Evolutionary conservation across 192 early-diverging fungal species (phyloP), one percentile per base, ranked within the genome.

Genomic region (Backusella liffmaniae): DNA sequence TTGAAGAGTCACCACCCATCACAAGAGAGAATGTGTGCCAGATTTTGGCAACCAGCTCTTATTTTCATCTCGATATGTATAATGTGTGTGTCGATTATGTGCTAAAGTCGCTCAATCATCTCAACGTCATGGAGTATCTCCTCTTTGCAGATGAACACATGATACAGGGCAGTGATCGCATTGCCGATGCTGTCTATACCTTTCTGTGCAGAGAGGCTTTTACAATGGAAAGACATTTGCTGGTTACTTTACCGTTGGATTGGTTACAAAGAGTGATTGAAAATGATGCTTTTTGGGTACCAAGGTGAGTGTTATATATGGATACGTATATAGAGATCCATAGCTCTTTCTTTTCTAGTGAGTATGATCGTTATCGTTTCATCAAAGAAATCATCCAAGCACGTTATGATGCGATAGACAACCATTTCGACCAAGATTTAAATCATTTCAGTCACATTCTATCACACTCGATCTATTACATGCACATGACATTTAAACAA

Each of bases 241-340:
- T 90, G 73, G 82, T 78, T 26, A 39, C 37, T 16, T 44, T 88
- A 10, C 84, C 87, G 1, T 39, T 69, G 2, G 62, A 72, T 30
- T 90, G 88, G 88, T 13, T 90, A 13, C 62, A 83, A 37, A 80
- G 39, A 9, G 67, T 90, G 2, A 36, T 90, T 32, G 83, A 82
- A 3, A 84, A 82, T 42, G 86, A 88, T 71, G 85, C 87, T 0
- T 90, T 90, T 75, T 90, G 86, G 87, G 85, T 88, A 2, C 87
- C 88, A 44, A 83, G 74, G 82, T 80, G 59, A 74, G 26, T 59
- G 32, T 3, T 0, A 2, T 32, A 32, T 32, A 32, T 1, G 3
- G 32, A 32, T 32, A n/a, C n/a, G 3, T 2, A 32, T 2, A 32
- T 32, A 0, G 32, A 32, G 4, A 4, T 21, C 3, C 1, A 5